phyloP scores from a whole-genome alignment of 495 filamentous ascomycete genomes.

The Xylaria sp. region DNA sequence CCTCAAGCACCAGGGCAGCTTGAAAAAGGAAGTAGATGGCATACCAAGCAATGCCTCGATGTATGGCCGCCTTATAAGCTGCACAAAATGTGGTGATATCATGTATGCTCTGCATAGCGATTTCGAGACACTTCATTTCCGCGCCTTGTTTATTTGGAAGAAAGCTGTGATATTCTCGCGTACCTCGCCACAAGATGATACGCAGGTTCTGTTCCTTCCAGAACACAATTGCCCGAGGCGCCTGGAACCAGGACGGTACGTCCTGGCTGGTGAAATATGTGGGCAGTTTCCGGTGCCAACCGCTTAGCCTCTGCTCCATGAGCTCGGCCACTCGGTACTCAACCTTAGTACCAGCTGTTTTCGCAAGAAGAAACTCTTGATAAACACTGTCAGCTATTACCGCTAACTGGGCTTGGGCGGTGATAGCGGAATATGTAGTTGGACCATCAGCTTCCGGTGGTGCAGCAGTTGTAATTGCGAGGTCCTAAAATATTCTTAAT shows the following conservation, averaged over 20 bases:
- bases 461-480: not conserved
- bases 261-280: slow-evolving; percentile 30
- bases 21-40: slow-evolving; percentile 8
- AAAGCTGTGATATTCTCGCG: not conserved
- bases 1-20: not conserved
- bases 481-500: not conserved
- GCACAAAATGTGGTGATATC: not conserved
- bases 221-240: slow-evolving; percentile 35
- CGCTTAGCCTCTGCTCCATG: not conserved
- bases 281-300: slow-evolving; percentile 16
- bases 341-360: slow-evolving; percentile 3
- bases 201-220: slow-evolving; percentile 45
- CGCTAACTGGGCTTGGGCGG: slow-evolving; percentile 27
- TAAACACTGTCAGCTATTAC: slow-evolving; percentile 23
- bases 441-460: not conserved
- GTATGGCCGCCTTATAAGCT: not conserved
- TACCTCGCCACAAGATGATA: slow-evolving; percentile 29
- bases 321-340: slow-evolving; percentile 10
- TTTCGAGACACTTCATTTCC: not conserved
- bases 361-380: slow-evolving; percentile 18
- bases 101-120: slow-evolving; percentile 5
- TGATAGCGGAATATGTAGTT: slow-evolving; percentile 4
- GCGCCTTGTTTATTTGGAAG: not conserved
- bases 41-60: not conserved
- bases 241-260: slow-evolving; percentile 37